Conservation (phyloP, 176 grass and related monocot species). For the Oryza punctata region DNA sequence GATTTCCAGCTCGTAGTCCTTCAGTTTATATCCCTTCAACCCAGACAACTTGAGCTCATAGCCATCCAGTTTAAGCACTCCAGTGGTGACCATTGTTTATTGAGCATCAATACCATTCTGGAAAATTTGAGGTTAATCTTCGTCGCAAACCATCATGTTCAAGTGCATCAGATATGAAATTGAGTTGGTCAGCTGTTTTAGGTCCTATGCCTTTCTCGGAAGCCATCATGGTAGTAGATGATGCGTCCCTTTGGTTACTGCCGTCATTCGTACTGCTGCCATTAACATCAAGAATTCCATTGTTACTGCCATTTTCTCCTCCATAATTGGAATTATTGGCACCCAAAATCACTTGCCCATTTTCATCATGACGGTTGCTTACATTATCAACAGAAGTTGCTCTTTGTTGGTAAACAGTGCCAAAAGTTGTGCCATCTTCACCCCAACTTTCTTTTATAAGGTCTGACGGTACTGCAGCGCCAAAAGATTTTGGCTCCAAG, state of each 20-base stretch:
- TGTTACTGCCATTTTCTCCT: conserved; percentile 24
- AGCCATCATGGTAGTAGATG: conserved; percentile 9
- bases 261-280: background rate
- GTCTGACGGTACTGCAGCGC: conserved; percentile 18
- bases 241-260: conserved; percentile 21
- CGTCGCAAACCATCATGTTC: conserved; percentile 39
- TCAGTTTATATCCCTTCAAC: conserved; percentile 35
- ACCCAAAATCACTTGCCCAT: conserved; percentile 22
- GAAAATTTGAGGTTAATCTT: conserved; percentile 36
- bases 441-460: conserved; percentile 35
- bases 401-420: background rate
- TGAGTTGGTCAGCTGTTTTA: conserved; percentile 30
- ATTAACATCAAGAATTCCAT: conserved; percentile 3
- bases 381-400: background rate
- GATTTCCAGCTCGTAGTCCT: conserved; percentile 14
- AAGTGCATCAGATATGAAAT: conserved; percentile 13
- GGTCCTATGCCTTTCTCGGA: conserved; percentile 32
- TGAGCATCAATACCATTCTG: conserved; percentile 48
- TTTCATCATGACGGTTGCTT: conserved; percentile 28
- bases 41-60: conserved; percentile 11
- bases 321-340: conserved; percentile 21
- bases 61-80: conserved; percentile 14
- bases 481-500: conserved; percentile 25
- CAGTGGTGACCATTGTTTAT: conserved; percentile 12
- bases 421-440: conserved; percentile 29